Evolutionary conservation across 768 basidiomycete species (phyloP).

Genomic region (Flagelloscypha sp.): DNA sequence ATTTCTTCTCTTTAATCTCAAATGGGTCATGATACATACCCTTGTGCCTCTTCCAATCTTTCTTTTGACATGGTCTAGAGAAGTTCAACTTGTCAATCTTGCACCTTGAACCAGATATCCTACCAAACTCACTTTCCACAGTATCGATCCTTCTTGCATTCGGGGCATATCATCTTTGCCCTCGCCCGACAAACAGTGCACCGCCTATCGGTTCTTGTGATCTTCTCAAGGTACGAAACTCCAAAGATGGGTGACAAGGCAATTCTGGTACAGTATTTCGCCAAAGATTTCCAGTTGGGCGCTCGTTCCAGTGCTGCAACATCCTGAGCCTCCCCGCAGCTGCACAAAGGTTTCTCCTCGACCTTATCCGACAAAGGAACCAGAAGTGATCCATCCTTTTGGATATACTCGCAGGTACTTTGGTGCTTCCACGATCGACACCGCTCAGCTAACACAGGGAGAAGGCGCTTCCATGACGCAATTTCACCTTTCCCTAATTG

Average conservation of each 20-base stretch:
- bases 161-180: conserved; percentile 23
- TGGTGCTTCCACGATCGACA: conserved; percentile 44
- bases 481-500: conserved; percentile 24
- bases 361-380: conserved; percentile 33
- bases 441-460: conserved; percentile 44
- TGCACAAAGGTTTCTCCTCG: conserved; percentile 36
- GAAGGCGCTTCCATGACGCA: conserved; percentile 40
- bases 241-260: conserved; percentile 49
- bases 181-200: conserved; percentile 23
- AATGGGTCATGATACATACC: neutral
- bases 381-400: conserved; percentile 9
- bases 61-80: conserved; percentile 30
- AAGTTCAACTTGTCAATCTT: no score
- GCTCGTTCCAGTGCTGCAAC: conserved; percentile 27
- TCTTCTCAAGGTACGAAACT: conserved; percentile 37
- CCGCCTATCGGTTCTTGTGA: conserved; percentile 20
- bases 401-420: conserved; percentile 38
- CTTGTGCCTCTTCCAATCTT: conserved; percentile 30
- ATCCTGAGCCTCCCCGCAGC: conserved; percentile 44
- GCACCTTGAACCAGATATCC: no score
- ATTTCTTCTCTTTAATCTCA: no score
- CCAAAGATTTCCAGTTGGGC: conserved; percentile 29
- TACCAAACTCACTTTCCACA: conserved; percentile 24
- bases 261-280: conserved; percentile 36
- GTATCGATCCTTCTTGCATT: conserved; percentile 25